Base-by-base conservation (phyloP, 768 basidiomycete genomes). In the Leccinum broughii region DNA sequence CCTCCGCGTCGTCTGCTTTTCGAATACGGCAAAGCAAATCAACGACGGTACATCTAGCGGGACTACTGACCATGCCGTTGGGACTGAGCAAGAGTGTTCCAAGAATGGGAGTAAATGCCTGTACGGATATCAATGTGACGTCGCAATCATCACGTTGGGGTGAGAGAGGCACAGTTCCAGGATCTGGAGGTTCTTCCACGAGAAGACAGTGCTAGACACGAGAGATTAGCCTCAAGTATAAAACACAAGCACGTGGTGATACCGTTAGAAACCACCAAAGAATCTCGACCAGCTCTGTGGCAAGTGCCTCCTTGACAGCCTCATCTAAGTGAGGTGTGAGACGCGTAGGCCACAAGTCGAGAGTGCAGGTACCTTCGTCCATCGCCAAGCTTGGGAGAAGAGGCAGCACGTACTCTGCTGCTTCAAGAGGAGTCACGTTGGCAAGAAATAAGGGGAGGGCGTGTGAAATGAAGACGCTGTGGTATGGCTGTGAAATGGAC, bases 231-330 rank as follows among this genome's bases (percentile, higher is more conserved):
- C n/a, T 49, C 60, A 24, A 22, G 54, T 13, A 41, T 28, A 30
- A n/a, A 51, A 35, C 10, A 55, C 15, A 50, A 57, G 51, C 44
- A n/a, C 14, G 58, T 56, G 32, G 39, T 63, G 72, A 58, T 64
- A 86, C 86, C 57, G 87, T 85, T 66, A 92, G 87, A 76, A 96
- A 98, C 87, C 93, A 96, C 93, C 93, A 97, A 52, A 97, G 84
- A 65, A 96, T 84, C 54, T 83, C 77, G 39, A 92, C 86, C 10
- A 98, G 78, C 64, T 92, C 88, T 2, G 85, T 81, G 1, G 92
- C 88, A 24, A 97, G 85, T 6, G 92, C 91, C 72, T 95, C 94
- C 71, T 91, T 92, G 55, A 97, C 93, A 50, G 81, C 72, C 68
- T 96, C 94, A 61, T 96, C 94, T 93, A 68, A 35, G 60, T 51